These are phyloP conservation scores for Cynanchum wilfordii DNA, from an alignment of 257 asterid genomes.

Conservation along the genomic window DNA sequence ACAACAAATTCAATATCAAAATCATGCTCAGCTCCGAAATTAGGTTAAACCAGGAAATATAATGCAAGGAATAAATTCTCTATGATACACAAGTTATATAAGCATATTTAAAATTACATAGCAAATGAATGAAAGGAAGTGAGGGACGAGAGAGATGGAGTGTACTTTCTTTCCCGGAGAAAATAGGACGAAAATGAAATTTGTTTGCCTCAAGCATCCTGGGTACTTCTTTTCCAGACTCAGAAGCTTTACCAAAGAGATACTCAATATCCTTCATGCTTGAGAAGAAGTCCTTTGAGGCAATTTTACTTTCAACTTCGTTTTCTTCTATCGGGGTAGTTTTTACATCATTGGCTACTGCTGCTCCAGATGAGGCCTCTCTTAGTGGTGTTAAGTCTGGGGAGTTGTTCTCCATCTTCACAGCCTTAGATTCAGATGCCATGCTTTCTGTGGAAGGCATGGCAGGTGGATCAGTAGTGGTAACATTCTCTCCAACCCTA, in stretches of 20 bases:
- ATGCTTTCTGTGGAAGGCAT: constrained; percentile 23
- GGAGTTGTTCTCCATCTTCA: constrained; percentile 47
- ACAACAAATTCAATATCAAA: neutral
- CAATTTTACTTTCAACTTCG: constrained; percentile 53
- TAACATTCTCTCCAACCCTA: constrained; percentile 34
- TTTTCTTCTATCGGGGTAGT: constrained; percentile 44
- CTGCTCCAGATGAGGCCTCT: constrained; percentile 47
- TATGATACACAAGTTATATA: neutral
- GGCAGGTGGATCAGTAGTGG: constrained; percentile 26
- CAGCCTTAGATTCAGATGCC: constrained; percentile 37
- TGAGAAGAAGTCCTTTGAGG: constrained; percentile 63
- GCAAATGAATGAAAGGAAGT: neutral
- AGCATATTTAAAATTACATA: neutral
- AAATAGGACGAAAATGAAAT: constrained; percentile 83
- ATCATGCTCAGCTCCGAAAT: neutral
- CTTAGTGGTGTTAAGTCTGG: constrained; percentile 72
- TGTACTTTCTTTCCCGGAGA: constrained; percentile 61
- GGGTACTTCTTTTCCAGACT: constrained; percentile 94
- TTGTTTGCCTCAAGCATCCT: constrained; percentile 98
- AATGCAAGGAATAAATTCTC: neutral
- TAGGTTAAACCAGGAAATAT: neutral
- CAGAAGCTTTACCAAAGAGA: constrained; percentile 81
- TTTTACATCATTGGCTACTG: constrained; percentile 43
- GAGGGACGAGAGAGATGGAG: constrained; percentile 24
- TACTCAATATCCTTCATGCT: constrained; percentile 81